A percentile compares a stretch with the other conserved stretches of the same genome.
phyloP scores from a whole-genome alignment of 192 early-diverging fungal species.

The Rhizoclosmatium globosum region DNA sequence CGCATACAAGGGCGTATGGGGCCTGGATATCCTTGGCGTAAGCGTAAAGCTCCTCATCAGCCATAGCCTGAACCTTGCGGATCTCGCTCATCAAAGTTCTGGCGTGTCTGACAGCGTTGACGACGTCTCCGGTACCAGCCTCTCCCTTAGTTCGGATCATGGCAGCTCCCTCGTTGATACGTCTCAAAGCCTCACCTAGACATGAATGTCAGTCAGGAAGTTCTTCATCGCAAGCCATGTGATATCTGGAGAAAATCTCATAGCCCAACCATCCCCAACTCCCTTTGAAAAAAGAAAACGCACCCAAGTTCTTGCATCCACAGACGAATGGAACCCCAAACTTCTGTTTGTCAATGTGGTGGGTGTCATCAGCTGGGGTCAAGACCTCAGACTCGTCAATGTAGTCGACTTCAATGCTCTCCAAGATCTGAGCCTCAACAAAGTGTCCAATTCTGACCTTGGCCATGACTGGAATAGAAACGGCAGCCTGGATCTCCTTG shows the following conservation, averaged over 20 bases:
- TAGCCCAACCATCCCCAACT: neutral
- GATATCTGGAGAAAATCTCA: neutral
- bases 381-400: constrained; percentile 99
- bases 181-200: constrained; percentile 90
- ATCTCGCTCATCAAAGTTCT: constrained; percentile 90
- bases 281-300: neutral
- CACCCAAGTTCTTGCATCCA: constrained; percentile 87
- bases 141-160: constrained; percentile 99
- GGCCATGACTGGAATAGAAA: constrained; percentile 99
- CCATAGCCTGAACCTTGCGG: constrained; percentile 82
- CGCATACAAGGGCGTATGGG: constrained; percentile 89
- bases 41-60: constrained; percentile 89
- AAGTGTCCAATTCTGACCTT: constrained; percentile 99
- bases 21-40: constrained; percentile 98
- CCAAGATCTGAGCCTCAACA: constrained; percentile 97
- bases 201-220: neutral
- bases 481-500: constrained; percentile 92
- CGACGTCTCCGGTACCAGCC: constrained; percentile 97
- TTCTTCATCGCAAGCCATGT: neutral
- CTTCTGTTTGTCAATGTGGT: constrained; percentile 96
- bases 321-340: constrained; percentile 96
- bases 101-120: constrained; percentile 97
- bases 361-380: constrained; percentile 92
- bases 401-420: constrained; percentile 90
- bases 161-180: constrained; percentile 96